Percentiles rank a stretch among this genome's conserved stretches.
Evolutionary conservation across 202 grass and related monocot species (phyloP).

Genomic region (Zizania palustris): DNA sequence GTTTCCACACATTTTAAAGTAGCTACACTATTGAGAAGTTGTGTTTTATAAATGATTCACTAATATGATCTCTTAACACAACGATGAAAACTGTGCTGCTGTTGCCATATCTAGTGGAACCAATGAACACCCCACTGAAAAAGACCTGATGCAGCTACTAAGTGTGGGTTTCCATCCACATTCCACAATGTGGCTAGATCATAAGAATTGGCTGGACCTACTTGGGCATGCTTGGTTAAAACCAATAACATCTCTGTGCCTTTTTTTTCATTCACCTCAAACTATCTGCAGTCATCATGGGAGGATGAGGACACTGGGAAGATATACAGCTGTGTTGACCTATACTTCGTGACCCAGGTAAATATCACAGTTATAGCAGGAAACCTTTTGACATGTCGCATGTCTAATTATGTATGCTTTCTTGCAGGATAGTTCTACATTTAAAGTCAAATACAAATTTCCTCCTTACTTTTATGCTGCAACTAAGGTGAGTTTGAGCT

Average conservation of each 20-base stretch:
- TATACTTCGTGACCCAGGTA: constrained; percentile 90
- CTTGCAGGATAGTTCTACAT: constrained; percentile 86
- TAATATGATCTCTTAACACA: background rate
- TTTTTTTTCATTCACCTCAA: constrained; percentile 39
- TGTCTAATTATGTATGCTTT: constrained; percentile 30
- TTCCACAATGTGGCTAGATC: background rate
- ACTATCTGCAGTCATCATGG: constrained; percentile 81
- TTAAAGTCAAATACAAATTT: constrained; percentile 93
- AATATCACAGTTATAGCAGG: constrained; percentile 28
- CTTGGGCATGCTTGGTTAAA: constrained; percentile 30
- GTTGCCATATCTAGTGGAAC: constrained; percentile 19
- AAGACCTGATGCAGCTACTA: background rate
- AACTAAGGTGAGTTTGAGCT: constrained; percentile 64
- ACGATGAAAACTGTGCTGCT: background rate
- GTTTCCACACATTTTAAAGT: background rate
- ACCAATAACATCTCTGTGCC: constrained; percentile 5
- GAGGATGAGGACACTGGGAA: constrained; percentile 87
- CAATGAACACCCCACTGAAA: constrained; percentile 5
- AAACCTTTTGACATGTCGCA: constrained; percentile 11
- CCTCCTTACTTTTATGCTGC: constrained; percentile 86
- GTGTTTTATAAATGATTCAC: background rate
- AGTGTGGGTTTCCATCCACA: background rate
- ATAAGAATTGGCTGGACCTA: constrained; percentile 23
- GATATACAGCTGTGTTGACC: constrained; percentile 89
- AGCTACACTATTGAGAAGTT: constrained; percentile 5